Evolutionary conservation across 2,329 filamentous ascomycete genomes (phyloP), one percentile per base, ranked within the genome.

Genomic region (Aureobasidium sp.): DNA sequence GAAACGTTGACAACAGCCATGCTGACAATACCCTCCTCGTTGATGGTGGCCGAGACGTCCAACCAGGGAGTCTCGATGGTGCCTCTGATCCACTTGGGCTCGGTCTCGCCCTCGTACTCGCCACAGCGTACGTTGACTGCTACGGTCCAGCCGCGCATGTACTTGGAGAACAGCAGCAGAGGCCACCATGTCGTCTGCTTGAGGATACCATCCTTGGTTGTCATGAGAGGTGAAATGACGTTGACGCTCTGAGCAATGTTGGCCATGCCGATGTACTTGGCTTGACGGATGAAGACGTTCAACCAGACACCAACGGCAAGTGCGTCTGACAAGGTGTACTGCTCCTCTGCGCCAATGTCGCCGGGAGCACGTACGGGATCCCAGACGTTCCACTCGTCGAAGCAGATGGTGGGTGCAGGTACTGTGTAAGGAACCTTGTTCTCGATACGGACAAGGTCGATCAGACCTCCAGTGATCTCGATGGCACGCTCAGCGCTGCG

Each of bases 301-400:
- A 91, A 77, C 82, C 86, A 91, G 21, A 88, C 80, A 2, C 81
- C 82, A 0, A 91, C 87, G n/a, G 87, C 88, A 17, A 91, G 77
- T 1, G 86, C 87, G 65, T 91, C 88, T 0, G 85, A 89, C 8
- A 91, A 79, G 0, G 85, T 90, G 74, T 91, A 89, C 67, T 73
- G 76, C 69, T 91, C 87, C 73, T 91, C 88, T 6, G 85, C 88
- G 17, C 88, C 88, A 62, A 81, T 71, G 66, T 87, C 84, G 17
- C 88, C 88, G 0, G 86, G 86, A 0, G 88, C 87, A 9, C 87
- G 82, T 57, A 79, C 77, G 0, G 87, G 86, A 66, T 90, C 87
- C 88, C 88, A 92, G 9, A 91, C 87, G 70, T 91, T 92, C 88
- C 88, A 91, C 73, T 91, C 88, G 69, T 92, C 88, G 69, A 91